phyloP scores from a whole-genome alignment of 768 basidiomycete genomes.

The Pleurotus pulmonarius region DNA sequence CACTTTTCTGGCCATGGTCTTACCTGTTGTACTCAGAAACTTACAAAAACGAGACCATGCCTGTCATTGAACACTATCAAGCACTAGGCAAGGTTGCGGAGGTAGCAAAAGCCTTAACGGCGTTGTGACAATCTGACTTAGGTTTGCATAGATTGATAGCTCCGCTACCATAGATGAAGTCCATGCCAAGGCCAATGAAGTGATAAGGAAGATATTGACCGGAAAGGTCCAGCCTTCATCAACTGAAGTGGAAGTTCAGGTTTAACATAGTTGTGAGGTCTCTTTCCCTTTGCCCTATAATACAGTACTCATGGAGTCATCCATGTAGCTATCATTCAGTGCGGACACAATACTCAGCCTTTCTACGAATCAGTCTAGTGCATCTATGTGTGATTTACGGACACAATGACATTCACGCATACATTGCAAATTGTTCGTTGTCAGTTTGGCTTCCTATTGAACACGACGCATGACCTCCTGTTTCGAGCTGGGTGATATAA shows the following conservation, averaged over 20 bases:
- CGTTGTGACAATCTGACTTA: not conserved
- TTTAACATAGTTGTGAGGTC: not conserved
- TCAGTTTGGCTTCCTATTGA: conserved; percentile 31
- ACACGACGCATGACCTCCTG: conserved; percentile 56
- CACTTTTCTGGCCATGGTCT: not conserved
- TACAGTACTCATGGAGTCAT: not conserved
- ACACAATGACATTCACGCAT: conserved; percentile 28
- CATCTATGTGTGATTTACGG: no score
- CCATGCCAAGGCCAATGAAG: conserved; percentile 52
- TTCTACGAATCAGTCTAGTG: conserved; percentile 1
- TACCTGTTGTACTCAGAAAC: conserved; percentile 46
- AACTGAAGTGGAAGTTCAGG: not conserved
- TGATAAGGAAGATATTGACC: conserved; percentile 28
- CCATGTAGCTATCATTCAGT: not conserved
- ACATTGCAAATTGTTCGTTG: conserved; percentile 41
- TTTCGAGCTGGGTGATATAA: conserved; percentile 56
- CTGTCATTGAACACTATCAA: conserved; percentile 85
- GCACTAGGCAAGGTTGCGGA: conserved; percentile 68
- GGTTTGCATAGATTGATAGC: conserved; percentile 61
- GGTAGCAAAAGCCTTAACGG: conserved; percentile 34
- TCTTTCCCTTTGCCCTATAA: not conserved
- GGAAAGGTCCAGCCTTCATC: not conserved
- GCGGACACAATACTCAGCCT: conserved; percentile 2
- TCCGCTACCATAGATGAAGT: conserved; percentile 69
- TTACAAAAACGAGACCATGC: conserved; percentile 86